Percentiles rank a stretch among this genome's conserved stretches.
Conservation (phyloP, 2,329 filamentous ascomycete genomes). For the Emericellopsis cladophorae region DNA sequence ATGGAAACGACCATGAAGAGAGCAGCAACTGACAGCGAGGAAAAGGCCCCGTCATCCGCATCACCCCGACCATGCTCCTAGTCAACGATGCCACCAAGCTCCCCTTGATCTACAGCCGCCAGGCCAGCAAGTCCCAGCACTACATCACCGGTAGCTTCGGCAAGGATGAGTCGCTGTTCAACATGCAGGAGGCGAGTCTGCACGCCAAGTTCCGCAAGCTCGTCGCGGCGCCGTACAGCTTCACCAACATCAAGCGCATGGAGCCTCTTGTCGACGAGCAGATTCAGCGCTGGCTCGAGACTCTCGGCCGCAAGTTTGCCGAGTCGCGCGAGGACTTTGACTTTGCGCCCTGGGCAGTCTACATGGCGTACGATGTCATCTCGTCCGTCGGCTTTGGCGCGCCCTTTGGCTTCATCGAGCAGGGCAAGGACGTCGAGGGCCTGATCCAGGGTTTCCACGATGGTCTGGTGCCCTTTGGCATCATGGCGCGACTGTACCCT, state of each 20-base stretch:
- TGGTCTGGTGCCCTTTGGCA: conserved; percentile 34
- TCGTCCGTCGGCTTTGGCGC: conserved; percentile 42
- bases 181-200: conserved; percentile 37
- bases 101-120: conserved; percentile 40
- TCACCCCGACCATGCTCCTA: conserved; percentile 38
- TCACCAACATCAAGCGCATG: conserved; percentile 44
- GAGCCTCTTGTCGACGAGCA: conserved; percentile 40
- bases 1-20: not conserved
- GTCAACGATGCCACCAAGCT: conserved; percentile 40
- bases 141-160: conserved; percentile 47
- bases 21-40: not conserved
- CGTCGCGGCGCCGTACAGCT: conserved; percentile 39
- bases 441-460: conserved; percentile 42
- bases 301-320: conserved; percentile 32
- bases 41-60: conserved; percentile 36
- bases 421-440: conserved; percentile 35
- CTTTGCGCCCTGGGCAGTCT: conserved; percentile 42
- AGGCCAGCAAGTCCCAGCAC: conserved; percentile 43
- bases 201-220: conserved; percentile 42
- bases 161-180: conserved; percentile 40
- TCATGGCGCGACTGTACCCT: conserved; percentile 37
- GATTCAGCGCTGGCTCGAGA: conserved; percentile 35
- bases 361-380: conserved; percentile 45
- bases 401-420: conserved; percentile 41
- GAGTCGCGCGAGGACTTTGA: conserved; percentile 32